These are phyloP conservation scores for Monosporascus sp. DNA, from an alignment of 2,329 filamentous ascomycete genomes.

Conservation along the genomic window DNA sequence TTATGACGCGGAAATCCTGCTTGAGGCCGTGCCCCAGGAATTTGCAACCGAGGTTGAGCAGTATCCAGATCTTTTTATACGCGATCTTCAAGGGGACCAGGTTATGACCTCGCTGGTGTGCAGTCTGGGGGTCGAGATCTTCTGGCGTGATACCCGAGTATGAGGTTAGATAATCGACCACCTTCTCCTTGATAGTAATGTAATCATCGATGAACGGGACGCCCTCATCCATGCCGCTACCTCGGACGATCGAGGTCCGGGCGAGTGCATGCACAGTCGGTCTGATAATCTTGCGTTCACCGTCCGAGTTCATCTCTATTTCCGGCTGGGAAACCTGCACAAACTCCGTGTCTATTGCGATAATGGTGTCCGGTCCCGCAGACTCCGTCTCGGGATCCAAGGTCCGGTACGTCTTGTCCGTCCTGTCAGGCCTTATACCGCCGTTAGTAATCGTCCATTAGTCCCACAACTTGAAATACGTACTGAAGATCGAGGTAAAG, in stretches of 20 bases:
- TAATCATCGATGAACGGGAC: slow-evolving; percentile 96
- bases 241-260: slow-evolving; percentile 85
- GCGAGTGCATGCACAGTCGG: slow-evolving; percentile 88
- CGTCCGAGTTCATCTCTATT: slow-evolving; percentile 93
- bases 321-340: slow-evolving; percentile 89
- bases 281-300: slow-evolving; percentile 83
- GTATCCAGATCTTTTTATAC: slow-evolving; percentile 97
- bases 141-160: slow-evolving; percentile 87
- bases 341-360: slow-evolving; percentile 94
- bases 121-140: slow-evolving; percentile 67
- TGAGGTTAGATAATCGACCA: slow-evolving; percentile 91
- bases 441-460: slow-evolving; percentile 16
- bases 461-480: slow-evolving; percentile 12
- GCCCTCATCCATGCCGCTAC: slow-evolving; percentile 71
- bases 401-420: slow-evolving; percentile 53
- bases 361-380: slow-evolving; percentile 65
- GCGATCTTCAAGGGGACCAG: slow-evolving; percentile 83
- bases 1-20: slow-evolving; percentile 96
- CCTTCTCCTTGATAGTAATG: slow-evolving; percentile 81
- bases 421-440: slow-evolving; percentile 33
- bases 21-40: slow-evolving; percentile 92
- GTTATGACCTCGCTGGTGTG: slow-evolving; percentile 65
- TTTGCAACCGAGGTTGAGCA: slow-evolving; percentile 87
- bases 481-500: slow-evolving; percentile 67
- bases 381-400: slow-evolving; percentile 56